Base-by-base conservation (phyloP, 345 rosid species). In the Eucalyptus brandiana region DNA sequence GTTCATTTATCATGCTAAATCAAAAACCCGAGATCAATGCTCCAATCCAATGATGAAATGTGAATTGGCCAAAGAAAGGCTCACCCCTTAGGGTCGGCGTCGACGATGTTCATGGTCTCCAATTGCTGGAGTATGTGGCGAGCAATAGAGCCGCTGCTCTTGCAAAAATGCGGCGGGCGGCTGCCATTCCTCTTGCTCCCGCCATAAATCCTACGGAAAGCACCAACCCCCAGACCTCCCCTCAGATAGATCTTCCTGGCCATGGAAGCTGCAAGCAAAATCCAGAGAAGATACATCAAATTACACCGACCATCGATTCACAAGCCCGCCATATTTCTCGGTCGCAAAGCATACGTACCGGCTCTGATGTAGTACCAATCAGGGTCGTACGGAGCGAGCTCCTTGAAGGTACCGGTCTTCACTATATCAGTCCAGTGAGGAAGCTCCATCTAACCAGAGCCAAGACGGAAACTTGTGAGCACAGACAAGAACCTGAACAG, bases 381-480 rank as follows among this genome's bases (percentile, higher is more conserved):
- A 28, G 96, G 97, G 80, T 95, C 97, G 87, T 95, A 95, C 3
- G 96, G 97, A 47, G 97, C 97, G 62, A 95, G 96, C 92, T 95
- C 97, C 94, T 94, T 95, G 50, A 93, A 91, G 37, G 88, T 93
- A 37, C 94, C 97, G n/a, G 96, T 95, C 95, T 95, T 95, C 56
- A 95, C 97, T 12, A 95, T 94, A 89, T 95, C 97, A 60, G 95
- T 94, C 97, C 97, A 95, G 14, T 89, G 89, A 83, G 97, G 96
- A 87, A 94, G 91, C 92, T 95, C 97, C 86, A 95, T 91, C 97
- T 94, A 86, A 76, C 47, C 85, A 76, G 16, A 23, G 85, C 12
- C 30, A 23, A 76, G 13, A 23, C 16, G 45, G 69, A 62, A 62
- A 62, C 69, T 24, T 7, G 47, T 76, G 30, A 76, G 85, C 7